These are phyloP conservation scores for Pezicula radicicola DNA, from an alignment of 2,329 filamentous ascomycete species.

Conservation along the genomic window DNA sequence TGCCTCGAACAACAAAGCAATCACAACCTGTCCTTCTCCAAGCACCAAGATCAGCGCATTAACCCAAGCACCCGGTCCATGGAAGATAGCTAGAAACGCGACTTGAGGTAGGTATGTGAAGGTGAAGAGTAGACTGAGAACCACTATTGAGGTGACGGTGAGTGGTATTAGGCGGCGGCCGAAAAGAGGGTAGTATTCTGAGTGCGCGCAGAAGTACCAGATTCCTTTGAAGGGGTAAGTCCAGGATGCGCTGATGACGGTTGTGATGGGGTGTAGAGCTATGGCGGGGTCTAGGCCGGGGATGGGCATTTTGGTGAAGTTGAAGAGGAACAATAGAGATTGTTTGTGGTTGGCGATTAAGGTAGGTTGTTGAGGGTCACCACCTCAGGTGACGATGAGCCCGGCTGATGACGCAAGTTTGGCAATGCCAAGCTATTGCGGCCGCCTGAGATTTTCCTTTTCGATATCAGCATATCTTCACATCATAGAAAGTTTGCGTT, in stretches of 20 bases:
- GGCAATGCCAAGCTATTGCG: no score
- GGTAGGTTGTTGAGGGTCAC: no score
- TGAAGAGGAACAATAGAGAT: conserved; percentile 14
- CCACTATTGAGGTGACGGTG: conserved; percentile 75
- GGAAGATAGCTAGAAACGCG: conserved; percentile 85
- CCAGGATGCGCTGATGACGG: conserved; percentile 21
- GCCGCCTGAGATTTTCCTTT: no score
- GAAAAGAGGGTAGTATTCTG: conserved; percentile 80
- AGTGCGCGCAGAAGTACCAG: conserved; percentile 74
- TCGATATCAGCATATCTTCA: no score
- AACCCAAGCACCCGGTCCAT: conserved; percentile 83
- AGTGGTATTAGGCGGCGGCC: conserved; percentile 75
- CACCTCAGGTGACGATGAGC: no score
- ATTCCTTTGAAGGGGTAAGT: conserved; percentile 69
- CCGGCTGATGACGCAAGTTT: no score
- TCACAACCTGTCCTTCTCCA: conserved; percentile 54
- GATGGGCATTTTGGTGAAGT: background rate
- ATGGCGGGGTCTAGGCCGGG: background rate
- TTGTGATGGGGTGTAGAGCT: background rate
- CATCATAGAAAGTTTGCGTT: no score
- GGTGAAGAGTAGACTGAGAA: conserved; percentile 82
- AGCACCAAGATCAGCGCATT: conserved; percentile 85
- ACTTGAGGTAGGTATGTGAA: conserved; percentile 89
- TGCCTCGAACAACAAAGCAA: conserved; percentile 63
- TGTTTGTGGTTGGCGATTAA: background rate